Percentiles rank a stretch among this genome's conserved stretches.
Conservation (phyloP, 768 basidiomycete genomes). For the Leccinellum albellum region DNA sequence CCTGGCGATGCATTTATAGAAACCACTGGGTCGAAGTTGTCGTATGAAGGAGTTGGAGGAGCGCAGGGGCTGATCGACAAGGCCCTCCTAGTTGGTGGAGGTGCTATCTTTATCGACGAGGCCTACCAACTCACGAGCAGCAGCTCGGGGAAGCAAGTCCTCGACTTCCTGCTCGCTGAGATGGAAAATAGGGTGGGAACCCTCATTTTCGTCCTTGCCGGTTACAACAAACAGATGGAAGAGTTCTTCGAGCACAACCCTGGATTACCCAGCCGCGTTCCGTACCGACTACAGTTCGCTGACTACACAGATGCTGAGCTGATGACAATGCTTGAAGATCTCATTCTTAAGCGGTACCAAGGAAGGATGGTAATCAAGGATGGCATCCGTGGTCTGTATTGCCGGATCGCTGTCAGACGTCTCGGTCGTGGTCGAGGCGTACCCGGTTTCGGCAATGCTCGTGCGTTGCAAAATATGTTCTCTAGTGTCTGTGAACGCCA, state of each 20-base stretch:
- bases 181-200: slow-evolving; percentile 69
- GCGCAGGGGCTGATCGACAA: slow-evolving; percentile 36
- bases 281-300: slow-evolving; percentile 52
- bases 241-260: slow-evolving; percentile 76
- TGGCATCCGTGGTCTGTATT: slow-evolving; percentile 51
- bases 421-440: slow-evolving; percentile 16
- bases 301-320: slow-evolving; percentile 62
- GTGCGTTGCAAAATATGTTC: slow-evolving; percentile 53
- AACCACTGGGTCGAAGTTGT: slow-evolving; percentile 58
- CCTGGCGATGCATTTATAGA: slow-evolving; percentile 55
- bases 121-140: slow-evolving; percentile 61
- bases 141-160: slow-evolving; percentile 49
- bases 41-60: slow-evolving; percentile 50
- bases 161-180: slow-evolving; percentile 69
- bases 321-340: slow-evolving; percentile 48
- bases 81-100: slow-evolving; percentile 52
- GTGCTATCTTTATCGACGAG: slow-evolving; percentile 67
- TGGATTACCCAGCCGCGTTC: slow-evolving; percentile 65
- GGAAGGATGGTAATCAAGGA: slow-evolving; percentile 55
- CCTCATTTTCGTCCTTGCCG: slow-evolving; percentile 66
- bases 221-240: slow-evolving; percentile 72
- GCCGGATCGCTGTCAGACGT: slow-evolving; percentile 32
- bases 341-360: slow-evolving; percentile 43
- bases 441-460: slow-evolving; percentile 65
- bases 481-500: slow-evolving; percentile 48